Percentiles rank a stretch among this genome's conserved stretches.
These are phyloP conservation scores for Chamaecyparis obtusa DNA, from an alignment of 75 land plant genomes.

Conservation along the genomic window DNA sequence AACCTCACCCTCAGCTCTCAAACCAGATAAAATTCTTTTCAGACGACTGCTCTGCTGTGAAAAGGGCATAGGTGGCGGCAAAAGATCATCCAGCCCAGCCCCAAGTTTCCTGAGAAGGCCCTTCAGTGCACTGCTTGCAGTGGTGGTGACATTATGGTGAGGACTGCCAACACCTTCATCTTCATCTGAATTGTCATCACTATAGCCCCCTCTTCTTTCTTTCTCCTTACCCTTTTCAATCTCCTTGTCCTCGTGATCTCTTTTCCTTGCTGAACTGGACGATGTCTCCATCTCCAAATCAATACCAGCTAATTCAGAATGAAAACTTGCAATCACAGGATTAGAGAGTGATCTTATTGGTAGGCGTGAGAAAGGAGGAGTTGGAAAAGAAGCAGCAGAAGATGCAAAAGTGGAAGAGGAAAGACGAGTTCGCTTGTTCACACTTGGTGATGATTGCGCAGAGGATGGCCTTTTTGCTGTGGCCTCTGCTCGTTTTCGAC, in stretches of 20 bases:
- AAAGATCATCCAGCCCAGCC: constrained; percentile 13
- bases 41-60: constrained; percentile 28
- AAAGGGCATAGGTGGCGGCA: constrained; percentile 15
- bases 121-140: constrained; percentile 33
- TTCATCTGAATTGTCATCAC: constrained; percentile 17
- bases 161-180: constrained; percentile 18
- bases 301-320: constrained; percentile 12
- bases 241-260: constrained; percentile 37
- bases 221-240: constrained; percentile 6
- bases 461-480: constrained; percentile 34
- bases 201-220: constrained; percentile 5
- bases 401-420: constrained; percentile 21
- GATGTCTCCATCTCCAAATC: constrained; percentile 38
- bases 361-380: not conserved
- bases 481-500: constrained; percentile 53
- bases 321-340: not conserved
- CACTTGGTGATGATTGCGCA: constrained; percentile 15
- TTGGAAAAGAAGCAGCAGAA: constrained; percentile 11
- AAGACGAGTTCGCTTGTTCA: constrained; percentile 60
- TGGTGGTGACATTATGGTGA: constrained; percentile 8
- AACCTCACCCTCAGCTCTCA: constrained; percentile 24
- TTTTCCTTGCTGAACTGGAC: constrained; percentile 24
- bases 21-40: constrained; percentile 24
- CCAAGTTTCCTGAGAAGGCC: constrained; percentile 16
- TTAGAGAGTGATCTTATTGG: constrained; percentile 7